A percentile compares a stretch with the other conserved stretches of the same genome.
phyloP scores from a whole-genome alignment of 2,329 filamentous ascomycete genomes.

The Aspergillus sp. region DNA sequence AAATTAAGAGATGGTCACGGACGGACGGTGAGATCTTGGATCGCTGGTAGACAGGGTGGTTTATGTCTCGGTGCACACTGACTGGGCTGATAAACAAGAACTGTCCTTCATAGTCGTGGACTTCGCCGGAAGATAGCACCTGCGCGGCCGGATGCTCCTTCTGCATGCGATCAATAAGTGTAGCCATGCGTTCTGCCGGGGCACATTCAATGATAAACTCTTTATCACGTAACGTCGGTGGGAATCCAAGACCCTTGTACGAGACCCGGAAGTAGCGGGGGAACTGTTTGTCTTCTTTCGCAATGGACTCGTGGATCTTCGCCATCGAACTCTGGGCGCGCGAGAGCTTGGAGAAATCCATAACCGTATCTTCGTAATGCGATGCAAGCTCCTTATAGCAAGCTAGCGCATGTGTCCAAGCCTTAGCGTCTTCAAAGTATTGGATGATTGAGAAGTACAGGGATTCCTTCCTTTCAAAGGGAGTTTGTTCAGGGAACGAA shows the following conservation, averaged over 20 bases:
- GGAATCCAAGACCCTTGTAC: constrained; percentile 88
- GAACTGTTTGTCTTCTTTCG: constrained; percentile 74
- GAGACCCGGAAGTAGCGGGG: constrained; percentile 89
- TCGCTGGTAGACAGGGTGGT: constrained; percentile 82
- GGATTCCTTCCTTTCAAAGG: constrained; percentile 89
- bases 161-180: constrained; percentile 89
- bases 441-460: constrained; percentile 95
- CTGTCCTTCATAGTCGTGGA: constrained; percentile 85
- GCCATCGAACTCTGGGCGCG: constrained; percentile 87
- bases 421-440: constrained; percentile 89
- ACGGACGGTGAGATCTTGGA: constrained; percentile 79
- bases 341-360: constrained; percentile 89
- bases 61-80: constrained; percentile 76
- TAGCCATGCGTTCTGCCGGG: constrained; percentile 71
- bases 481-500: constrained; percentile 75
- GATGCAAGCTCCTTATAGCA: constrained; percentile 86
- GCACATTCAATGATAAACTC: constrained; percentile 88
- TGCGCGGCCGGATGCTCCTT: constrained; percentile 85
- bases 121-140: constrained; percentile 67
- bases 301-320: constrained; percentile 83
- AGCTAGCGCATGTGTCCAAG: constrained; percentile 83
- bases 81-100: constrained; percentile 81
- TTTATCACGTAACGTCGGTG: constrained; percentile 77
- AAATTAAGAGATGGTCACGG: constrained; percentile 80
- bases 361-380: constrained; percentile 88